Evolutionary conservation across 208 protist species (phyloP).

Genomic region (Herpetomonas samuelpessoai): DNA sequence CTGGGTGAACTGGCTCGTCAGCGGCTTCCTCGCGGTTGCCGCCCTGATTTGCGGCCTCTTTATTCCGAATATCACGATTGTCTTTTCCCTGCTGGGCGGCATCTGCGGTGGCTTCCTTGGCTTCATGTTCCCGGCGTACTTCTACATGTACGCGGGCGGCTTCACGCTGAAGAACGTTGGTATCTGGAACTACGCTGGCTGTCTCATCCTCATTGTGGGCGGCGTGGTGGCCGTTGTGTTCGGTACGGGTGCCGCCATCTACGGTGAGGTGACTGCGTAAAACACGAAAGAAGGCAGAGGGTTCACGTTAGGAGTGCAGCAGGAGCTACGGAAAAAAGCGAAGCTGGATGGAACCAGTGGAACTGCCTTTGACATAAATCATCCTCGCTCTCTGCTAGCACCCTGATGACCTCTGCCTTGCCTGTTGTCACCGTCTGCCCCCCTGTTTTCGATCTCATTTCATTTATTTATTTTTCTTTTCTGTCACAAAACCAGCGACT

Average conservation of each 20-base stretch:
- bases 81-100: constrained; percentile 63
- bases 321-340: too few species aligned
- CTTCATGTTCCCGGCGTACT: constrained; percentile 73
- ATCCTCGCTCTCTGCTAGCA: too few species aligned
- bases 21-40: constrained; percentile 6
- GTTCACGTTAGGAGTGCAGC: neutral
- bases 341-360: too few species aligned
- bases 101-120: constrained; percentile 70
- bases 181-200: constrained; percentile 32
- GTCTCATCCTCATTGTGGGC: constrained; percentile 37
- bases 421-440: too few species aligned
- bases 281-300: neutral
- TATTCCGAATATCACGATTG: constrained; percentile 48
- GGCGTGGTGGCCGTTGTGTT: constrained; percentile 72
- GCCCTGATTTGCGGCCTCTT: constrained; percentile 42
- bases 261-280: constrained; percentile 33
- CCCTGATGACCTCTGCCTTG: too few species aligned
- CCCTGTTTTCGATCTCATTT: too few species aligned
- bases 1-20: constrained; percentile 17
- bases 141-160: constrained; percentile 68
- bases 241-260: constrained; percentile 51
- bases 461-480: too few species aligned
- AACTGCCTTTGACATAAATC: too few species aligned
- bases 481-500: too few species aligned
- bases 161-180: constrained; percentile 55